Evolutionary conservation across 441 rosid species (phyloP).

Genomic region (Gossypium davidsonii): DNA sequence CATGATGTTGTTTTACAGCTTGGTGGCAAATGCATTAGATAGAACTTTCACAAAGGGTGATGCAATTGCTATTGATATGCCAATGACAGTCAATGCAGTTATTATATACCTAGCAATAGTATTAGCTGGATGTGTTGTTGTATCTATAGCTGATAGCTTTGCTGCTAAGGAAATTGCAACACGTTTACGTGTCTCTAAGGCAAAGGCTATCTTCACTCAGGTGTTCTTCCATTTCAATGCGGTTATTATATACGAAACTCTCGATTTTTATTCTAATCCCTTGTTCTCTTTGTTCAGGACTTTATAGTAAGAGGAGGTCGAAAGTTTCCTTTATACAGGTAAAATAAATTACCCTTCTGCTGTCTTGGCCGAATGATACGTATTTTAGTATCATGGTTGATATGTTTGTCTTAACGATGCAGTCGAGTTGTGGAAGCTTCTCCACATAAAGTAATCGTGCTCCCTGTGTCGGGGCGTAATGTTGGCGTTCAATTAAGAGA

Average conservation of each 20-base stretch:
- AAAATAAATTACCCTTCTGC: constrained; percentile 10
- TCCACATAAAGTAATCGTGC: constrained; percentile 62
- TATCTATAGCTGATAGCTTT: constrained; percentile 92
- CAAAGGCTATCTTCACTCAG: constrained; percentile 90
- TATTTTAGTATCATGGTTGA: background rate
- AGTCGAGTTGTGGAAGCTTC: constrained; percentile 83
- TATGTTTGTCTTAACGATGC: constrained; percentile 8
- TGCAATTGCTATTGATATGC: constrained; percentile 85
- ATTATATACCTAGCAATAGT: constrained; percentile 74
- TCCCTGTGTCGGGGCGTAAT: constrained; percentile 48
- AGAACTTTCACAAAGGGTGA: constrained; percentile 62
- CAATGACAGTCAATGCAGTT: constrained; percentile 81
- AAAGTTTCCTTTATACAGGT: constrained; percentile 80
- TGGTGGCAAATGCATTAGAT: constrained; percentile 71
- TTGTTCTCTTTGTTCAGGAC: constrained; percentile 39
- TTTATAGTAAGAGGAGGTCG: constrained; percentile 73
- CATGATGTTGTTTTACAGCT: constrained; percentile 33
- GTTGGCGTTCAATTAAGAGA: constrained; percentile 48
- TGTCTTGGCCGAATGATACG: background rate
- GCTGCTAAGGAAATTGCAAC: constrained; percentile 78
- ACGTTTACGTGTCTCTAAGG: constrained; percentile 64
- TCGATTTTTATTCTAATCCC: background rate
- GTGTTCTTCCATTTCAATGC: constrained; percentile 25
- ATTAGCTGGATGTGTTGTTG: constrained; percentile 69
- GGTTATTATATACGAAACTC: background rate